Percentiles rank a stretch among this genome's conserved stretches.
phyloP scores from a whole-genome alignment of 495 filamentous ascomycete genomes.

The Cercophora sp. region DNA sequence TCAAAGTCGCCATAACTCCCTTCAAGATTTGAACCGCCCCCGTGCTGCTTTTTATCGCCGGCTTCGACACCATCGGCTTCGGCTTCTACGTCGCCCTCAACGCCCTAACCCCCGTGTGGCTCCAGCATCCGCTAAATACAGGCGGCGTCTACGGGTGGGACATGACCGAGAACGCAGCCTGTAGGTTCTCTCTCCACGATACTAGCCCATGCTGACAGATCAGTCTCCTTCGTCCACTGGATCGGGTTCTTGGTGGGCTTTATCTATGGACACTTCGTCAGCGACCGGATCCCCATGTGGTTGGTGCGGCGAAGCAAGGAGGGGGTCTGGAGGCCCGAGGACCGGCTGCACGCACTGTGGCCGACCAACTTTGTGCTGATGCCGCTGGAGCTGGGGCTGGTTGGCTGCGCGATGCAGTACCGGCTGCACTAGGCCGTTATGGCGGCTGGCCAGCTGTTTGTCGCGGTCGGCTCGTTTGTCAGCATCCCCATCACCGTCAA shows the following conservation, averaged over 20 bases:
- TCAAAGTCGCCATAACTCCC: conserved; percentile 31
- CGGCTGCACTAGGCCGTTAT: conserved; percentile 47
- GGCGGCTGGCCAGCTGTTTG: conserved; percentile 41
- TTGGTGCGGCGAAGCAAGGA: conserved; percentile 31
- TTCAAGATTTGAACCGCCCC: conserved; percentile 43
- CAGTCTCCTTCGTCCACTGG: conserved; percentile 47
- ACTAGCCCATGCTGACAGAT: neutral
- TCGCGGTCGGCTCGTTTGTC: conserved; percentile 38
- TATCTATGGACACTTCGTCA: conserved; percentile 40
- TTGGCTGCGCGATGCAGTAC: conserved; percentile 45
- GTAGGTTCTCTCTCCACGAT: conserved; percentile 22
- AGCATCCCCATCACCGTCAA: conserved; percentile 45
- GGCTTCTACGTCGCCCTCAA: conserved; percentile 41
- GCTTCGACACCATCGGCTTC: conserved; percentile 43
- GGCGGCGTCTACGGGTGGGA: conserved; percentile 50
- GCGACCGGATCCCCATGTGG: conserved; percentile 44
- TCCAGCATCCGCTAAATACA: conserved; percentile 38
- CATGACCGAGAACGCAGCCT: conserved; percentile 43
- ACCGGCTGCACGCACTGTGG: conserved; percentile 46
- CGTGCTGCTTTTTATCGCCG: conserved; percentile 39
- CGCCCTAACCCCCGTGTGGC: conserved; percentile 34
- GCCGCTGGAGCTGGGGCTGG: conserved; percentile 46
- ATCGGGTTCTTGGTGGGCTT: conserved; percentile 41
- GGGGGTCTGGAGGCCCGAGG: conserved; percentile 50
- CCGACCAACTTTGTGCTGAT: conserved; percentile 41